Percentiles rank a stretch among this genome's conserved stretches.
Evolutionary conservation across 176 grass and related monocot genomes (phyloP).

Genomic region (Ananas comosus): DNA sequence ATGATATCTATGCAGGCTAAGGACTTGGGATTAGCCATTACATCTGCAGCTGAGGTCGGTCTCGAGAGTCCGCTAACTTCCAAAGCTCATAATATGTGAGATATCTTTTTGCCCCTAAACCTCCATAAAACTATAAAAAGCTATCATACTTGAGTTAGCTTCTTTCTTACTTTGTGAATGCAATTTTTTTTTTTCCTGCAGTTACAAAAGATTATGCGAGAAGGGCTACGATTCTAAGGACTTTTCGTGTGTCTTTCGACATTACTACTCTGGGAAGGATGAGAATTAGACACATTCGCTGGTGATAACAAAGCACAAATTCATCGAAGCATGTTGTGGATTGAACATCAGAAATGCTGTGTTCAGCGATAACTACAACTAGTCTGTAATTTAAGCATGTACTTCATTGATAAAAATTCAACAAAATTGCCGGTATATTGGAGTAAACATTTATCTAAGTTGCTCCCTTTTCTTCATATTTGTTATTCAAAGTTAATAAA

Average conservation of each 20-base stretch:
- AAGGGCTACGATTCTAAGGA: conserved; percentile 59
- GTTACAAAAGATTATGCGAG: conserved; percentile 53
- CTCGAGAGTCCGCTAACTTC: conserved; percentile 49
- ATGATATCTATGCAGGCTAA: conserved; percentile 47
- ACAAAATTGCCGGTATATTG: neutral
- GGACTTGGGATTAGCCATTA: conserved; percentile 65
- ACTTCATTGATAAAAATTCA: neutral
- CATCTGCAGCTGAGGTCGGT: conserved; percentile 36
- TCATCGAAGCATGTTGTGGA: neutral
- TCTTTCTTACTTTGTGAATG: neutral
- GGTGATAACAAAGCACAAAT: neutral
- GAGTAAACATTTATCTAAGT: neutral
- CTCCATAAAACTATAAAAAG: neutral
- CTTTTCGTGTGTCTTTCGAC: conserved; percentile 73
- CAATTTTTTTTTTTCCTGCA: conserved; percentile 16
- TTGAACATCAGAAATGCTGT: neutral
- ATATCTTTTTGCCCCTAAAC: neutral
- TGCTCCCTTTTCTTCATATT: neutral
- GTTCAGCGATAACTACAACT: neutral
- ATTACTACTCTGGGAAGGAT: conserved; percentile 61
- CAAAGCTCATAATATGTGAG: conserved; percentile 60
- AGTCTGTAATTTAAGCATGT: too few relatives aligned
- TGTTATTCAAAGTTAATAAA: neutral
- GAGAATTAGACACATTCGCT: conserved; percentile 28
- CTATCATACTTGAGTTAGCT: neutral